Evolutionary conservation across 768 basidiomycete species (phyloP).

Genomic region (Paxillus involutus): DNA sequence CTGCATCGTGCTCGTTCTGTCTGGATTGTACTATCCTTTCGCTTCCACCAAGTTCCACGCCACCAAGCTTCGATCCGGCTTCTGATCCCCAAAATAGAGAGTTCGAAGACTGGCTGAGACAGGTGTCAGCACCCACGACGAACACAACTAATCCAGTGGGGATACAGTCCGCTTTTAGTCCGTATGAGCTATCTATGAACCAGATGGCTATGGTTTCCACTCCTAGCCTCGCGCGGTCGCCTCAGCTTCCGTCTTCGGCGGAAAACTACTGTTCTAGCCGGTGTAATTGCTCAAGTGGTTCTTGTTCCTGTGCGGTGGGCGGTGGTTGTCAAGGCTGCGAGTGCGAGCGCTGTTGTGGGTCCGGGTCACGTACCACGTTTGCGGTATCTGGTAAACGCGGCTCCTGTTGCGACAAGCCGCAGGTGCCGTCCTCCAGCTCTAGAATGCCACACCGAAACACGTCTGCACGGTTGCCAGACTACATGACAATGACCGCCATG

Average conservation of each 20-base stretch:
- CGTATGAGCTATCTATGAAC: slow-evolving; percentile 28
- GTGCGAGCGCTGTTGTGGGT: slow-evolving; percentile 25
- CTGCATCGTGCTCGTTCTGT: slow-evolving; percentile 46
- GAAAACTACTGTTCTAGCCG: slow-evolving; percentile 31
- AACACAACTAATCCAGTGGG: slow-evolving; percentile 15
- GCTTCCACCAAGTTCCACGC: slow-evolving; percentile 41
- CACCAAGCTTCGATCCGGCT: slow-evolving; percentile 42
- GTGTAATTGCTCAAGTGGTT: slow-evolving; percentile 33
- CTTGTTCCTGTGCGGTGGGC: slow-evolving; percentile 34
- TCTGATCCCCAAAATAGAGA: slow-evolving; percentile 43
- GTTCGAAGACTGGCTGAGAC: slow-evolving; percentile 66
- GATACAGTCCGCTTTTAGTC: slow-evolving; percentile 25
- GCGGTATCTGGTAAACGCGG: slow-evolving; percentile 36
- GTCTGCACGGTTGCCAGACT: slow-evolving; percentile 29
- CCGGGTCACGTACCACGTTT: slow-evolving; percentile 25
- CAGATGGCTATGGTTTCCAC: slow-evolving; percentile 12
- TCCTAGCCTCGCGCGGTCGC: slow-evolving; percentile 5
- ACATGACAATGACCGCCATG: slow-evolving; percentile 32
- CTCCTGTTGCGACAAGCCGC: slow-evolving; percentile 12
- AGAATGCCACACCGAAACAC: slow-evolving; percentile 11
- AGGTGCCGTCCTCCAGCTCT: slow-evolving; percentile 9
- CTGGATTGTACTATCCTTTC: slow-evolving; percentile 64
- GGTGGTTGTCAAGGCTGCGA: slow-evolving; percentile 32
- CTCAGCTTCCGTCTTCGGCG: slow-evolving; percentile 18
- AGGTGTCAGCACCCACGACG: slow-evolving; percentile 34